A percentile compares a stretch with the other conserved stretches of the same genome.
phyloP scores from a whole-genome alignment of 2,329 filamentous ascomycete genomes.

The Pyrenophora seminiperda region DNA sequence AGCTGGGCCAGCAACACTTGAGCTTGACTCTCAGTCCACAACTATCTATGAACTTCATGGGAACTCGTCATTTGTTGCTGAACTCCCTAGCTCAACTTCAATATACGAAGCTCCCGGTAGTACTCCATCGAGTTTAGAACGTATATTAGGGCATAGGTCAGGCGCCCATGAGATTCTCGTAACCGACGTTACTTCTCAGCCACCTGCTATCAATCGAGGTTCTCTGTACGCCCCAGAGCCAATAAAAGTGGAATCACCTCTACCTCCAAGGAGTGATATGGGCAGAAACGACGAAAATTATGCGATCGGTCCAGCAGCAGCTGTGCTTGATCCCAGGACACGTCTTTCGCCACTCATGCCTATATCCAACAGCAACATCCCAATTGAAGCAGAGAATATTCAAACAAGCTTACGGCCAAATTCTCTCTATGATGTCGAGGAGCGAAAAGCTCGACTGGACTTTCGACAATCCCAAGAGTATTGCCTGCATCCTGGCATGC shows the following conservation, averaged over 20 bases:
- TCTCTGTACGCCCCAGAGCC: conserved; percentile 56
- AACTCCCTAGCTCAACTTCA: conserved; percentile 30
- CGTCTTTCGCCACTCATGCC: conserved; percentile 24
- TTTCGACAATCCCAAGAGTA: conserved; percentile 41
- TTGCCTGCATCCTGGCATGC: conserved; percentile 59
- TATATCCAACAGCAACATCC: conserved; percentile 4
- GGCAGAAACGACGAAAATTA: conserved; percentile 10
- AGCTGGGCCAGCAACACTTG: conserved; percentile 15
- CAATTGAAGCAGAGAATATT: background rate
- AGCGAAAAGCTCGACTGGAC: conserved; percentile 37
- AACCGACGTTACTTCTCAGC: conserved; percentile 41
- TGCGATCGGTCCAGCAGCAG: conserved; percentile 2
- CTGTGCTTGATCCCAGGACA: background rate
- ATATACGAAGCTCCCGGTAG: background rate
- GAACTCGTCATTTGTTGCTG: conserved; percentile 33
- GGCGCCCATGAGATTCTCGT: conserved; percentile 7
- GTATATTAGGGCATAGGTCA: no score
- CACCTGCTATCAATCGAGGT: conserved; percentile 45
- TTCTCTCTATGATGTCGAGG: conserved; percentile 35
- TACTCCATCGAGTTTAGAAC: background rate
- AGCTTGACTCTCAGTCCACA: conserved; percentile 30
- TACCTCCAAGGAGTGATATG: conserved; percentile 24
- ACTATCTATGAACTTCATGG: conserved; percentile 34
- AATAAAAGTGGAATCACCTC: conserved; percentile 29
- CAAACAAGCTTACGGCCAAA: conserved; percentile 26